phyloP scores from a whole-genome alignment of 139 green algal species.

The Parachlorella kessleri region DNA sequence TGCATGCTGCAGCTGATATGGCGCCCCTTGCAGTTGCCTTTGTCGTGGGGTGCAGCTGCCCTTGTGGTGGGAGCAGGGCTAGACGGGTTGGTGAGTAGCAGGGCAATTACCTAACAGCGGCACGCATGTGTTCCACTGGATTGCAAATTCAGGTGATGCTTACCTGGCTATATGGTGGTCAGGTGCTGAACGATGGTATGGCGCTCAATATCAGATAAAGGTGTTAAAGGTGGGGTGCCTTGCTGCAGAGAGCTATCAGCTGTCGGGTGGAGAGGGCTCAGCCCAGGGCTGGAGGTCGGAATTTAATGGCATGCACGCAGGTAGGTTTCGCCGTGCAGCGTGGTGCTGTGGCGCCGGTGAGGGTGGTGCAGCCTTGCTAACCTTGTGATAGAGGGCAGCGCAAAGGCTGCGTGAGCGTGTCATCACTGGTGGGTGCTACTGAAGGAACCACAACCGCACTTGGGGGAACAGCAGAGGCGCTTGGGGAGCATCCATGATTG shows the following conservation, averaged over 20 bases:
- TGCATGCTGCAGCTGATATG: background rate
- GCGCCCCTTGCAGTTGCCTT: too few relatives aligned
- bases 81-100: background rate
- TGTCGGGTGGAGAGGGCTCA: slow-evolving; percentile 26
- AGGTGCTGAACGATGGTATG: background rate
- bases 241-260: slow-evolving; percentile 28
- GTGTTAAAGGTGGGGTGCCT: background rate
- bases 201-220: background rate
- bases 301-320: slow-evolving; percentile 22
- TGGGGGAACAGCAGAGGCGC: background rate
- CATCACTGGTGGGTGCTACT: background rate
- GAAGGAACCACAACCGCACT: too few relatives aligned
- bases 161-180: background rate
- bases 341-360: background rate
- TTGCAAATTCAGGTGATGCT: background rate
- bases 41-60: background rate
- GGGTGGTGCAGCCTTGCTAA: background rate
- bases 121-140: background rate
- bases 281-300: background rate
- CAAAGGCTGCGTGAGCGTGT: too few relatives aligned
- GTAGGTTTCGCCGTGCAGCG: background rate
- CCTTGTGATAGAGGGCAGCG: background rate
- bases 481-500: background rate
- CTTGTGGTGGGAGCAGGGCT: background rate
- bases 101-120: background rate